Conservation (phyloP, 2,329 filamentous ascomycete genomes). For the Aspergillus sp. region DNA sequence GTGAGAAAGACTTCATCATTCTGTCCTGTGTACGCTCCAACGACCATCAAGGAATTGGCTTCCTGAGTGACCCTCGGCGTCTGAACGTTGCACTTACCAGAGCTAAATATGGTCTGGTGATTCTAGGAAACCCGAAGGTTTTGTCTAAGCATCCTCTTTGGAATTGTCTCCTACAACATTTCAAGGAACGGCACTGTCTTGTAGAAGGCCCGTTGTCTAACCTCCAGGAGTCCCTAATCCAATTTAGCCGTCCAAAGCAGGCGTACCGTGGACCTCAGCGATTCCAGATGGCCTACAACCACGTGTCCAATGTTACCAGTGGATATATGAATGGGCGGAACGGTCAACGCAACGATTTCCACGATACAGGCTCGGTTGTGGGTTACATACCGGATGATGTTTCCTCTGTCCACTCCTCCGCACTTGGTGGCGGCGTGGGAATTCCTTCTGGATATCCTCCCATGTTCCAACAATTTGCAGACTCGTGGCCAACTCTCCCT, state of each 20-base stretch:
- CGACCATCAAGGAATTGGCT: slow-evolving; percentile 98
- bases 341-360: slow-evolving; percentile 53
- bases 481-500: slow-evolving; percentile 83
- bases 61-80: slow-evolving; percentile 94
- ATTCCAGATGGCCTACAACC: slow-evolving; percentile 77
- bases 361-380: slow-evolving; percentile 82
- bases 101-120: slow-evolving; percentile 94
- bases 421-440: slow-evolving; percentile 81
- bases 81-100: slow-evolving; percentile 95
- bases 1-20: slow-evolving; percentile 99
- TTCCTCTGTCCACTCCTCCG: slow-evolving; percentile 90
- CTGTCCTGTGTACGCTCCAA: slow-evolving; percentile 97
- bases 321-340: slow-evolving; percentile 54
- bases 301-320: slow-evolving; percentile 60
- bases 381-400: slow-evolving; percentile 97
- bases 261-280: slow-evolving; percentile 86
- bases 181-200: slow-evolving; percentile 94
- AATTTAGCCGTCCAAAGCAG: slow-evolving; percentile 92
- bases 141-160: slow-evolving; percentile 96
- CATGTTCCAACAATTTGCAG: slow-evolving; percentile 93
- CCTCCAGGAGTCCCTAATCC: slow-evolving; percentile 89
- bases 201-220: slow-evolving; percentile 95
- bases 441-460: slow-evolving; percentile 81
- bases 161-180: slow-evolving; percentile 93
- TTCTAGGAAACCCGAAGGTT: slow-evolving; percentile 96